phyloP scores from a whole-genome alignment of 495 filamentous ascomycete species.

The Hypoxylon lenormandii region DNA sequence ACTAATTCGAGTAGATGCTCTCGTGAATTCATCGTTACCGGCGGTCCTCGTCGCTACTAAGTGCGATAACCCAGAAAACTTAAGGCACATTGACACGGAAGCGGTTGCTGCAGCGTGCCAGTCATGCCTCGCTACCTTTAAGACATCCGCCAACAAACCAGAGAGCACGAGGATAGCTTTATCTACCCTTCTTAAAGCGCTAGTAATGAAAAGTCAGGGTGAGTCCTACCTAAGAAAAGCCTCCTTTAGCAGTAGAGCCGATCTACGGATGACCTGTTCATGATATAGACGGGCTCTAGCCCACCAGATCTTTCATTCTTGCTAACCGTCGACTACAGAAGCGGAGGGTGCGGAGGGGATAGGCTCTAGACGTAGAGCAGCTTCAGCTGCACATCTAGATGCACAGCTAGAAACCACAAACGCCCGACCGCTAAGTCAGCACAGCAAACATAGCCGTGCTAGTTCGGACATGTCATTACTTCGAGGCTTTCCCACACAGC shows the following conservation, averaged over 20 bases:
- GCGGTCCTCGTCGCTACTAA: conserved; percentile 84
- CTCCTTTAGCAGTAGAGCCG: background rate
- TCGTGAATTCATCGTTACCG: conserved; percentile 74
- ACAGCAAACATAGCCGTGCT: conserved; percentile 71
- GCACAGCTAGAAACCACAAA: conserved; percentile 57
- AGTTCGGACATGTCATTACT: conserved; percentile 72
- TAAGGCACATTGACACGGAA: conserved; percentile 70
- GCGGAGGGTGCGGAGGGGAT: conserved; percentile 36
- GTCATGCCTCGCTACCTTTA: conserved; percentile 74
- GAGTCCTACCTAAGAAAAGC: conserved; percentile 53
- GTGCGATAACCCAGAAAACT: conserved; percentile 75
- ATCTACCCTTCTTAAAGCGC: conserved; percentile 75
- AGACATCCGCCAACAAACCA: conserved; percentile 75
- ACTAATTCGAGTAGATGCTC: conserved; percentile 67
- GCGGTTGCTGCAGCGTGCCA: conserved; percentile 70
- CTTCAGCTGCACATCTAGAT: conserved; percentile 66
- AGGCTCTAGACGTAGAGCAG: conserved; percentile 55
- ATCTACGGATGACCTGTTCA: background rate
- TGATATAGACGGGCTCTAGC: background rate
- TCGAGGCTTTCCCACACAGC: conserved; percentile 53
- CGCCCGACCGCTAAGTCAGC: conserved; percentile 63
- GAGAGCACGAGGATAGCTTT: conserved; percentile 83
- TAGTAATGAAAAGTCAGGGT: conserved; percentile 75
- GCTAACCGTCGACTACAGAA: conserved; percentile 39
- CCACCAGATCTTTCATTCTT: conserved; percentile 7